Conservation (phyloP, 352 stramenopile genomes). For the Plasmopara halstedii region DNA sequence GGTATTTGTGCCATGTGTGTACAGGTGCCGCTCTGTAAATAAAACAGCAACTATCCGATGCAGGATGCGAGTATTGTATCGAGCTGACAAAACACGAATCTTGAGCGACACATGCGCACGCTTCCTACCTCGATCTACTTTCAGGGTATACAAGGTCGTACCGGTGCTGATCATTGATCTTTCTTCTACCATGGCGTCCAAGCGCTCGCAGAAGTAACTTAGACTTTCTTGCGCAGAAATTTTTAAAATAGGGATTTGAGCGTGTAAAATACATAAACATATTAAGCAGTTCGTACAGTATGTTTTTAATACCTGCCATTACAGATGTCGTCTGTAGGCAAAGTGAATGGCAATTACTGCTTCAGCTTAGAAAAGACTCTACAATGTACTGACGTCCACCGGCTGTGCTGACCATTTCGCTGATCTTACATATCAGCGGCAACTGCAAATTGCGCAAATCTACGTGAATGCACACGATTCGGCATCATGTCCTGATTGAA, state of each 20-base stretch:
- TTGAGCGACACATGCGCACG: slow-evolving; percentile 4
- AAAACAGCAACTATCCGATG: slow-evolving; percentile 2
- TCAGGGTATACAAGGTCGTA: slow-evolving; percentile 30
- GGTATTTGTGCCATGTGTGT: not conserved
- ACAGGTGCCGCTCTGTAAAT: slow-evolving; percentile 11
- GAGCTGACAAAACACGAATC: not conserved
- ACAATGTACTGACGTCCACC: too few species aligned
- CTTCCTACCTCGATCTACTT: slow-evolving; percentile 23
- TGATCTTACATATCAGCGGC: too few species aligned
- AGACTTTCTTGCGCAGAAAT: slow-evolving; percentile 12
- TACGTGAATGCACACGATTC: too few species aligned
- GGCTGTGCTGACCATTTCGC: too few species aligned
- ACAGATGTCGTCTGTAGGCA: too few species aligned
- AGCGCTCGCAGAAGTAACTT: not conserved
- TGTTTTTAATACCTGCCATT: too few species aligned
- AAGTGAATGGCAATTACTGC: too few species aligned
- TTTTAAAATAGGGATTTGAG: slow-evolving; percentile 12
- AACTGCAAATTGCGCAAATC: too few species aligned
- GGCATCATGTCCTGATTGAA: too few species aligned
- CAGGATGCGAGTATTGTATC: not conserved
- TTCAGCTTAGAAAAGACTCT: too few species aligned
- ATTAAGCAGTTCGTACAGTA: too few species aligned
- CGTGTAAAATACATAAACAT: not conserved
- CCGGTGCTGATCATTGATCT: slow-evolving; percentile 17
- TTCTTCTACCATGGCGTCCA: slow-evolving; percentile 21